A percentile compares a stretch with the other conserved stretches of the same genome.
Conservation (phyloP, 108 stramenopile genomes). For the Skeletonema grethae region DNA sequence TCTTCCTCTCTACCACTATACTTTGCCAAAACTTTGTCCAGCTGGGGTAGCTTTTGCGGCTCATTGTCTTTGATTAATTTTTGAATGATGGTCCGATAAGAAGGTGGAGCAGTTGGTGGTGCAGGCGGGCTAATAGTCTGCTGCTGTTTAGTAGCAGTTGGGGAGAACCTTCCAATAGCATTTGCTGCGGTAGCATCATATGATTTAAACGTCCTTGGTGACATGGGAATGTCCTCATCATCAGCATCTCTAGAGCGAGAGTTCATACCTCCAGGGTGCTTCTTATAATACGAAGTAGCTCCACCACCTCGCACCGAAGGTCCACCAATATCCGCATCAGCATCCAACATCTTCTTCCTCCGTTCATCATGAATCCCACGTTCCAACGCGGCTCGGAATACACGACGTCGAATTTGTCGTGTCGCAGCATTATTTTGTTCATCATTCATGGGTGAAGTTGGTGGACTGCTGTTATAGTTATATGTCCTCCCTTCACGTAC, state of each 20-base stretch:
- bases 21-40: constrained; percentile 49
- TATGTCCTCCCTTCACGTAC: constrained; percentile 9
- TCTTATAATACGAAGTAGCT: too few species aligned
- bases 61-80: constrained; percentile 37
- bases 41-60: constrained; percentile 42
- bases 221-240: background rate
- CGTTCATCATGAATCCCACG: constrained; percentile 24
- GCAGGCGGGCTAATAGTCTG: constrained; percentile 17
- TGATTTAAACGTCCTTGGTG: background rate
- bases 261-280: background rate
- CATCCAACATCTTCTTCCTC: constrained; percentile 27
- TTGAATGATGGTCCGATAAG: constrained; percentile 29
- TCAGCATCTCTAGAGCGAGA: background rate
- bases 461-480: background rate
- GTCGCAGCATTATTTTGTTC: constrained; percentile 43
- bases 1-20: constrained; percentile 52
- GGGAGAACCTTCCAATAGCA: background rate
- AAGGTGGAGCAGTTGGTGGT: constrained; percentile 31
- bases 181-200: background rate
- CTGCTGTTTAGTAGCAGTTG: background rate
- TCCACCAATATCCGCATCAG: constrained; percentile 39
- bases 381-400: constrained; percentile 38
- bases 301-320: background rate
- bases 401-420: constrained; percentile 38
- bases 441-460: constrained; percentile 21